Conservation (phyloP, 441 rosid genomes). For the Heliophila coronopifolia region DNA sequence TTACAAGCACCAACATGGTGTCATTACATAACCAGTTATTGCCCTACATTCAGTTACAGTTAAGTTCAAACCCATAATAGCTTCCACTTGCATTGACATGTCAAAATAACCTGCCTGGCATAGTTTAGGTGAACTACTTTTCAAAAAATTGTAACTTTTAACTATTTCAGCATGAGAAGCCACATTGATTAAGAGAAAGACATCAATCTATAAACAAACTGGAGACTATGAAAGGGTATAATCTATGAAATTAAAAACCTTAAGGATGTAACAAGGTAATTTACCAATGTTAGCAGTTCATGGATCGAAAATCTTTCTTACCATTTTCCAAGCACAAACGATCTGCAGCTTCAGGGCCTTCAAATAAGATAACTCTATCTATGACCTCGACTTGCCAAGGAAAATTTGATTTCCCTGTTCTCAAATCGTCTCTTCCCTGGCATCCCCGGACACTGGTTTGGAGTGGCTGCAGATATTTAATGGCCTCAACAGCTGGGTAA, state of each 20-base stretch:
- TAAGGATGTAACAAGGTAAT: slow-evolving; percentile 14
- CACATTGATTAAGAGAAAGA: slow-evolving; percentile 10
- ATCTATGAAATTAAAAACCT: slow-evolving; percentile 1
- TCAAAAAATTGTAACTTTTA: slow-evolving; percentile 7
- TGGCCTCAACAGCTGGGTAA: slow-evolving; percentile 47
- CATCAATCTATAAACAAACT: neutral
- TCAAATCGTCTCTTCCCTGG: slow-evolving; percentile 28
- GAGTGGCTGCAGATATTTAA: slow-evolving; percentile 49
- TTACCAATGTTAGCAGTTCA: slow-evolving; percentile 9
- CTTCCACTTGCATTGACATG: slow-evolving; percentile 7
- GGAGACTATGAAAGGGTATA: slow-evolving; percentile 5
- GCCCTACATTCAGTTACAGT: slow-evolving; percentile 7
- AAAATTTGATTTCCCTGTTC: slow-evolving; percentile 35
- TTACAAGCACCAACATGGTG: slow-evolving; percentile 7
- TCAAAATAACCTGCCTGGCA: slow-evolving; percentile 10
- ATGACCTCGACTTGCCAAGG: slow-evolving; percentile 82
- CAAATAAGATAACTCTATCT: slow-evolving; percentile 80
- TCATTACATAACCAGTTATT: neutral
- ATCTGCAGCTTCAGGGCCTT: slow-evolving; percentile 88
- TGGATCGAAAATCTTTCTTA: slow-evolving; percentile 35
- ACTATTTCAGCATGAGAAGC: slow-evolving; percentile 13
- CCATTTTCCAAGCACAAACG: slow-evolving; percentile 76
- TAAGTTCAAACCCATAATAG: slow-evolving; percentile 5
- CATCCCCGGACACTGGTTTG: slow-evolving; percentile 23
- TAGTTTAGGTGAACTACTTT: slow-evolving; percentile 9